Base-by-base conservation (phyloP, 108 stramenopile species). In the Cylindrotheca closterium region DNA sequence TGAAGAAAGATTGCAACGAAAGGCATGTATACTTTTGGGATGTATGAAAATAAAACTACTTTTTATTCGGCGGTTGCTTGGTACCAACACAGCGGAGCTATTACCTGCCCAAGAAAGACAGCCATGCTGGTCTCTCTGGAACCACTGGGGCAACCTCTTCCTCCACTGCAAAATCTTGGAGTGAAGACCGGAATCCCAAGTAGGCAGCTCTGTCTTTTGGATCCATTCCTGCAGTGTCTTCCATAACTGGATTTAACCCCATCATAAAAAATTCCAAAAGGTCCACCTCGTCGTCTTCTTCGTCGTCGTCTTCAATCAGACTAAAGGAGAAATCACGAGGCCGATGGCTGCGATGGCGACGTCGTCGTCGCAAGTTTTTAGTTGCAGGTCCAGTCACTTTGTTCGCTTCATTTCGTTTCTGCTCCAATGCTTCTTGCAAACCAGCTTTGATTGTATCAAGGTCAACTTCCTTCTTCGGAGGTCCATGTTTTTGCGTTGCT, bases 401-500 rank as follows among this genome's bases (percentile, higher is more conserved):
- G 15, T 56, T 29, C 17, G 33, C 56, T 21, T 7, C 49, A 15
- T 58, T 21, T 21, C 51, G 58, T 31, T 63, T 47, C 19, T 58
- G 66, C 62, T 49, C 50, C 48, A 64, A 50, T 1, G 32, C 51
- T 26, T 64, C 63, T 64, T 64, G 63, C 8, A 64, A 19, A 17
- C 51, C 51, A 5, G 30, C 51, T 26, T 64, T 64, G 51, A 64
- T 64, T 2, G 30, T 23, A 22, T 52, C 52, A 5, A 64, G 71
- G 37, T 63, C 29, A 28, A 59, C 47, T 32, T 17, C 17, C 37
- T 0, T 21, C 30, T 50, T 63, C 23, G 47, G 30, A 22, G 62
- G 47, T 37, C 55, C 2, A 31, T 51, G 56, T 21, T 60, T 54
- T 64, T 52, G 60, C 10, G 47, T 53, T 24, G 63, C 60, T 28